Percentiles rank a stretch among this genome's conserved stretches.
phyloP scores from a whole-genome alignment of 208 protist genomes.

The Crithidia thermophila region DNA sequence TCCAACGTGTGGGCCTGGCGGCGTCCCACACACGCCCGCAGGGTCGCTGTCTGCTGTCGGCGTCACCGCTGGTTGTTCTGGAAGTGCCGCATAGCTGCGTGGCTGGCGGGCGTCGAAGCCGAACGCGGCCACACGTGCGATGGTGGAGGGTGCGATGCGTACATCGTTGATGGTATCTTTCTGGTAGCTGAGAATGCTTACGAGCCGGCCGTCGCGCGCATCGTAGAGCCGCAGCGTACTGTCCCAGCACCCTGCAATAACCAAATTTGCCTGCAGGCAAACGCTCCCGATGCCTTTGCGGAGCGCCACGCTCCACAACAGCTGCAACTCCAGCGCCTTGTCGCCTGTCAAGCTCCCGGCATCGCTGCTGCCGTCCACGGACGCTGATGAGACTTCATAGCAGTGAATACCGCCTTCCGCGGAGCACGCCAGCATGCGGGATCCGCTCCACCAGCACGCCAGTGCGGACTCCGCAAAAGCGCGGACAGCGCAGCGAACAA shows the following conservation, averaged over 20 bases:
- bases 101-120: constrained; percentile 69
- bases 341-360: neutral
- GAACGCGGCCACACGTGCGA: constrained; percentile 47
- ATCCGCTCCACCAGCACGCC: constrained; percentile 55
- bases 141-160: constrained; percentile 23
- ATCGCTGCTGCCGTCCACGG: neutral
- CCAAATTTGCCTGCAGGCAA: constrained; percentile 49
- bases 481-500: constrained; percentile 48
- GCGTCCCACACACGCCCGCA: no score
- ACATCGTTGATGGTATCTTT: constrained; percentile 60
- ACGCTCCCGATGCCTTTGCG: constrained; percentile 71
- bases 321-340: constrained; percentile 27
- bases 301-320: constrained; percentile 49
- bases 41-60: neutral
- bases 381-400: constrained; percentile 33
- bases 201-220: constrained; percentile 43
- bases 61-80: neutral
- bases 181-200: constrained; percentile 71
- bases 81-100: constrained; percentile 29
- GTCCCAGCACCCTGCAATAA: constrained; percentile 78
- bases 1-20: neutral
- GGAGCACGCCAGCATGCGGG: constrained; percentile 56
- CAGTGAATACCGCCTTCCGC: constrained; percentile 72
- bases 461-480: constrained; percentile 76
- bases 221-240: constrained; percentile 72